These are phyloP conservation scores for Acmispon strigosus DNA, from an alignment of 306 rosid species.

Conservation along the genomic window DNA sequence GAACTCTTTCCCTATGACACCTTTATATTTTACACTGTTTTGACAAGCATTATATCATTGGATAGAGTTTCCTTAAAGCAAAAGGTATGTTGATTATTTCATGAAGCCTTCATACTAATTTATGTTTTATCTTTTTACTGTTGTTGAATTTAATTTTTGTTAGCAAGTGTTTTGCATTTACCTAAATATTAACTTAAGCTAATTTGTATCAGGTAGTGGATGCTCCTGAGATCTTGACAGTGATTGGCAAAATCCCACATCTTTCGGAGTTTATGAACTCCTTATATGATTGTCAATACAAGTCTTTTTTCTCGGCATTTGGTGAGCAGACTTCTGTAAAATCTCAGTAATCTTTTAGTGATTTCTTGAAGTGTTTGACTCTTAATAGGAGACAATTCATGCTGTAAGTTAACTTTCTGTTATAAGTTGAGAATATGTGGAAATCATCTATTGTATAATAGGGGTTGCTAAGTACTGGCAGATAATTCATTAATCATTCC, in stretches of 20 bases:
- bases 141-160: background rate
- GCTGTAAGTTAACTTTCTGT: background rate
- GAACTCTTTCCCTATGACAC: slow-evolving; percentile 86
- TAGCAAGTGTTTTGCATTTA: background rate
- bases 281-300: slow-evolving; percentile 75
- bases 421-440: slow-evolving; percentile 5
- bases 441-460: background rate
- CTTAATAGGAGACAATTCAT: background rate
- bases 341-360: background rate
- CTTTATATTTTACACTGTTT: slow-evolving; percentile 86
- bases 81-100: slow-evolving; percentile 45
- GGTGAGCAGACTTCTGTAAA: slow-evolving; percentile 47
- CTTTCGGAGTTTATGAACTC: slow-evolving; percentile 83
- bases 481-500: background rate
- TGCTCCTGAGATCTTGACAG: slow-evolving; percentile 93
- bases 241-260: slow-evolving; percentile 83
- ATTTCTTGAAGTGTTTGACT: background rate
- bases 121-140: background rate
- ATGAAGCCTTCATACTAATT: background rate
- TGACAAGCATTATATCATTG: slow-evolving; percentile 89
- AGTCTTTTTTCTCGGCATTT: slow-evolving; percentile 84
- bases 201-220: slow-evolving; percentile 67
- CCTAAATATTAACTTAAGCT: background rate
- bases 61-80: slow-evolving; percentile 94
- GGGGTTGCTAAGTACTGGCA: background rate